A percentile compares a stretch with the other conserved stretches of the same genome.
phyloP scores from a whole-genome alignment of 2,329 filamentous ascomycete genomes.

The Exophiala xenobiotica region DNA sequence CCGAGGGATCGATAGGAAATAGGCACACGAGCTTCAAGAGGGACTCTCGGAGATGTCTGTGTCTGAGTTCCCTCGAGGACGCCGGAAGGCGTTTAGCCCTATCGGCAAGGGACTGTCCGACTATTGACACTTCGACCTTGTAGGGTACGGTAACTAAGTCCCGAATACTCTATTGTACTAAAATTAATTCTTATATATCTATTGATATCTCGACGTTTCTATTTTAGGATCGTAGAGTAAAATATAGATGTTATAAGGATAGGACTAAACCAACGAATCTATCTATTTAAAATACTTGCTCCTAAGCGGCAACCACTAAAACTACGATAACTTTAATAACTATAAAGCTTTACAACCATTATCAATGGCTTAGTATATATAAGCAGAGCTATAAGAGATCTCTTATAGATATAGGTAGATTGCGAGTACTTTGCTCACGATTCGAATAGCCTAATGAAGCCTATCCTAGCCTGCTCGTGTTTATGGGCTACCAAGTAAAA shows the following conservation, averaged over 20 bases:
- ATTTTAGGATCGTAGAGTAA: background rate
- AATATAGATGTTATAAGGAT: background rate
- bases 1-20: background rate
- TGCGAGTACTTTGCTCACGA: background rate
- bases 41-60: background rate
- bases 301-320: background rate
- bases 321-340: background rate
- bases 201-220: background rate
- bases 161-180: background rate
- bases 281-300: background rate
- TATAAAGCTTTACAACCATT: conserved; percentile 1
- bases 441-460: background rate
- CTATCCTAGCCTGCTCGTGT: conserved; percentile 26
- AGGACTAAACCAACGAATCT: background rate
- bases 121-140: background rate
- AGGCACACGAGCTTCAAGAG: background rate
- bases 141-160: background rate
- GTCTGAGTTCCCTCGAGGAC: background rate
- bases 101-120: background rate
- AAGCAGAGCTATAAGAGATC: background rate
- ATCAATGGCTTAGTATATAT: background rate
- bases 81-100: background rate
- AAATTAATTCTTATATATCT: background rate
- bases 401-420: conserved; percentile 1
- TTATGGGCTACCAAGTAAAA: conserved; percentile 31